A percentile compares a stretch with the other conserved stretches of the same genome.
phyloP scores from a whole-genome alignment of 805 yeast genomes.

The Hanseniaspora nectarophila region DNA sequence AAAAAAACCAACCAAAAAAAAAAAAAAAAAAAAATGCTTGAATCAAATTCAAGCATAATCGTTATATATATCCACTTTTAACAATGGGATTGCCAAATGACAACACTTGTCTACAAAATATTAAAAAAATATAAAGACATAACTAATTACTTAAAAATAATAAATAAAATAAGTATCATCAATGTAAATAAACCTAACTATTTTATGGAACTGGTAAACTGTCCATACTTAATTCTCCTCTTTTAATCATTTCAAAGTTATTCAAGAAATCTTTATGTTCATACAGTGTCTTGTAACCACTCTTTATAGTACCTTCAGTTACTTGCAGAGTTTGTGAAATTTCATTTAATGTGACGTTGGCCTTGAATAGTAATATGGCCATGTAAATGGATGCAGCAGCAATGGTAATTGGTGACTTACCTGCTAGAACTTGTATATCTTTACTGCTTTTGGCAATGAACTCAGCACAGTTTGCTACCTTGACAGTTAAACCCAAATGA shows the following conservation, averaged over 20 bases:
- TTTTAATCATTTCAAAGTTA: conserved; percentile 34
- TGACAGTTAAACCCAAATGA: conserved; percentile 74
- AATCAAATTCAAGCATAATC: too few relatives aligned
- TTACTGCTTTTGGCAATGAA: conserved; percentile 80
- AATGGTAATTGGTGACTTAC: conserved; percentile 91
- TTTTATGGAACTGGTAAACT: conserved; percentile 4
- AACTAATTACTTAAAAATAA: not conserved
- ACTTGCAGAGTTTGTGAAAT: conserved; percentile 92
- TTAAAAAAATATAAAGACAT: not conserved
- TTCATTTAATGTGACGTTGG: conserved; percentile 59
- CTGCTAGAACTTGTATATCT: conserved; percentile 87
- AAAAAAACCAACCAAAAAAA: too few relatives aligned
- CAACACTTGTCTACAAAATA: not conserved
- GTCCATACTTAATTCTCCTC: conserved; percentile 2
- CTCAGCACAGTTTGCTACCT: conserved; percentile 85
- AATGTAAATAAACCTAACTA: too few relatives aligned
- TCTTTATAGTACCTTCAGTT: conserved; percentile 92
- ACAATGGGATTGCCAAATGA: too few relatives aligned
- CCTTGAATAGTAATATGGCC: conserved; percentile 80
- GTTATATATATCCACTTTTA: too few relatives aligned
- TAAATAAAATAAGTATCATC: too few relatives aligned
- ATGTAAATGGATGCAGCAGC: conserved; percentile 95
- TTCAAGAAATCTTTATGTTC: conserved; percentile 45
- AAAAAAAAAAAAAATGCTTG: too few relatives aligned
- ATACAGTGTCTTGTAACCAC: conserved; percentile 71